Evolutionary conservation across 1,284 basidiomycete species (phyloP), one percentile per base, ranked within the genome.

Genomic region (Austropuccinia psidii): DNA sequence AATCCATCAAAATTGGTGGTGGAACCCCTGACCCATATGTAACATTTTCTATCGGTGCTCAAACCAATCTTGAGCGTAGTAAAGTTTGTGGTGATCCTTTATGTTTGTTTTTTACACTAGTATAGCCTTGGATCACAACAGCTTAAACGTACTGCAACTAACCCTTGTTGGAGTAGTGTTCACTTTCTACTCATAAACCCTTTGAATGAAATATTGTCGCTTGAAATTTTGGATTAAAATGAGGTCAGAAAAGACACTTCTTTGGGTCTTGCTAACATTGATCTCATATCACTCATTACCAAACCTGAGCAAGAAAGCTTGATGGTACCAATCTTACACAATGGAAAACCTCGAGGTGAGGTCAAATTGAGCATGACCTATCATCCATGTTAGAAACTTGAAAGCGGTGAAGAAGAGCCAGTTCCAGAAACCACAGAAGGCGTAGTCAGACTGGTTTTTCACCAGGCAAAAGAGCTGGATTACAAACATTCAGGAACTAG

Each of bases 401-500:
- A 89, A 41, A 88, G 89, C 73, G 86, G 87, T 2, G 86, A 86
- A 27, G 82, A 86, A 57, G 87, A 90, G 78, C 86, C 87, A 61
- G 77, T 90, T 5, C 88, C 89, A 0, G 90, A 97, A 68, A 90
- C 89, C 11, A 87, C 90, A 74, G 89, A 91, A 45, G 96, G 96
- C 76, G 92, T 99, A 72, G 91, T 94, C 33, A 92, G 96, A 68
- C 83, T 98, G 66, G 89, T 88, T 19, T 80, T 98, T 47, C 95
- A 98, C 79, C 93, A 97, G 82, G 95, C 93, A 35, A 98, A 98
- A 82, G 93, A 96, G 66, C 87, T 98, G 70, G 90, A 94, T 77
- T 80, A 83, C 33, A 83, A 84, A 72, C 88, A 88, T 80, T 86
- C 87, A 0, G 81, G 89, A 67, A 85, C 87, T 4, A 75, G 78